phyloP scores from a whole-genome alignment of 495 filamentous ascomycete species.

The Pseudevernia furfuracea region DNA sequence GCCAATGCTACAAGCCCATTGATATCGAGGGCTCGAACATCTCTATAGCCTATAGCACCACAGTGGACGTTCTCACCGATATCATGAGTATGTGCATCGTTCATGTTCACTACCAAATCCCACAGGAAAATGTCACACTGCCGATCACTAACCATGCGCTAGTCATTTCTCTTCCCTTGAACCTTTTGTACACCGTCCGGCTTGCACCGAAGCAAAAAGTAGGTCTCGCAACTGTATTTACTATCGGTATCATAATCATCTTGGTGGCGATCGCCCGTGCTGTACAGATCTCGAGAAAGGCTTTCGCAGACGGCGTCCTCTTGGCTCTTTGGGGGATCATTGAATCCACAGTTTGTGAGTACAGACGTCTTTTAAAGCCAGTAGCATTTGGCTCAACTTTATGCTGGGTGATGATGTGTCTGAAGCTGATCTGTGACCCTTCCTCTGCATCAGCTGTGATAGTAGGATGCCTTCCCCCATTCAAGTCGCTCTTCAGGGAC shows the following conservation, averaged over 20 bases:
- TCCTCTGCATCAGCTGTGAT: conserved; percentile 34
- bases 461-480: conserved; percentile 42
- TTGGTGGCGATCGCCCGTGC: conserved; percentile 32
- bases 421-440: background rate
- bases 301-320: conserved; percentile 26
- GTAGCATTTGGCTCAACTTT: background rate
- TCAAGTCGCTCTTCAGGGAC: conserved; percentile 32
- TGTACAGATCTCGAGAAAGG: conserved; percentile 26
- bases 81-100: conserved; percentile 9
- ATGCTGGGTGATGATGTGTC: background rate
- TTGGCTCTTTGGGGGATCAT: conserved; percentile 31
- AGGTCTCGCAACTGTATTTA: conserved; percentile 31
- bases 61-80: conserved; percentile 9
- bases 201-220: conserved; percentile 31
- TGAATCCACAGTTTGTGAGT: conserved; percentile 33
- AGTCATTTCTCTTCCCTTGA: conserved; percentile 34
- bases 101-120: background rate
- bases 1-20: conserved; percentile 5
- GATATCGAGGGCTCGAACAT: background rate
- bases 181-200: conserved; percentile 28
- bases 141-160: background rate
- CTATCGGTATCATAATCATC: conserved; percentile 32
- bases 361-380: background rate
- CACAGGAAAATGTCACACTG: background rate
- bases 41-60: conserved; percentile 5